Evolutionary conservation across 2,329 filamentous ascomycete species (phyloP).

Genomic region (Penicillium sumatraense): DNA sequence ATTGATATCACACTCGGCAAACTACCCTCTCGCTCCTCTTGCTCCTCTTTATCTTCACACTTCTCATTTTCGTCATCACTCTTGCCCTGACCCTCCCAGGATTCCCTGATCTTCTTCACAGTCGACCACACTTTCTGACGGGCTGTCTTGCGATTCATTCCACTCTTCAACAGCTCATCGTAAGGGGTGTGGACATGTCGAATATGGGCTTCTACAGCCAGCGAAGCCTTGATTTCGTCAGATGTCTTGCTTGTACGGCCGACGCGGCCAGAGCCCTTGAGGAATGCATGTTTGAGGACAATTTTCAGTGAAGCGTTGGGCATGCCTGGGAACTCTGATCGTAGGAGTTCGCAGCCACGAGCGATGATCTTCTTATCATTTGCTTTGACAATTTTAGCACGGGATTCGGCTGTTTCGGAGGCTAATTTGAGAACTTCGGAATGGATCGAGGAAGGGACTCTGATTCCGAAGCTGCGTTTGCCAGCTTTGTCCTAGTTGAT

Average conservation of each 20-base stretch:
- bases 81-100: constrained; percentile 34
- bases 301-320: constrained; percentile 35
- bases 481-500: constrained; percentile 31
- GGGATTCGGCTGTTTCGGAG: constrained; percentile 44
- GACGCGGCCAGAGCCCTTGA: constrained; percentile 47
- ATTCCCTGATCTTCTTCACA: constrained; percentile 33
- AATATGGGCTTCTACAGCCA: constrained; percentile 51
- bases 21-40: not conserved
- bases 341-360: constrained; percentile 33
- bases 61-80: not conserved
- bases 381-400: constrained; percentile 43
- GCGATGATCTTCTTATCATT: constrained; percentile 39
- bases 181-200: constrained; percentile 48
- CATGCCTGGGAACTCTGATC: constrained; percentile 43
- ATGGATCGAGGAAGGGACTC: constrained; percentile 47
- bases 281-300: constrained; percentile 45
- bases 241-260: constrained; percentile 39
- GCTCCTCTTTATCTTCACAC: not conserved
- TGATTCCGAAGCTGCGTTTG: constrained; percentile 46
- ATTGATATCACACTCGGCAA: not conserved
- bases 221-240: constrained; percentile 39
- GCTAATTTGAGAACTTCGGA: constrained; percentile 43
- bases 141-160: constrained; percentile 32
- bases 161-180: constrained; percentile 37
- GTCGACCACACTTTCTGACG: constrained; percentile 36